Evolutionary conservation across 2,329 filamentous ascomycete genomes (phyloP), one percentile per base, ranked within the genome.

Genomic region (Colletotrichum spinosum): DNA sequence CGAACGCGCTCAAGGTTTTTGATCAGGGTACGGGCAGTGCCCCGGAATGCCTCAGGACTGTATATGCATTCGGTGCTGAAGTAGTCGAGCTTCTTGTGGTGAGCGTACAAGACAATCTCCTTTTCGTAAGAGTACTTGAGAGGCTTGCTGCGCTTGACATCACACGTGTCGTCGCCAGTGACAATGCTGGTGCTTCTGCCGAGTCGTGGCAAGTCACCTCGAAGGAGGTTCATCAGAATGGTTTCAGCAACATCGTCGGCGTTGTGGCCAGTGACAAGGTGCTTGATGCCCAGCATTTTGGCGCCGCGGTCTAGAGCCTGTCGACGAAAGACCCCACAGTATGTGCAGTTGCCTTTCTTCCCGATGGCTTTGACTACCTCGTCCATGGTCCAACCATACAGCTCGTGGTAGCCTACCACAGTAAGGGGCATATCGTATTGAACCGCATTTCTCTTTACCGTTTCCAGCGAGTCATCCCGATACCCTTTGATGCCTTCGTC

Each of bases 321-420:
- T 64, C 97, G 87, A 58, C 96, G 86, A 75, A 99, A 99, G 15
- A 99, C 96, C 12, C 96, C 96, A 74, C 96, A 99, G 74, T 99
- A 99, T 37, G 97, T 99, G 84, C 96, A 99, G 78, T 99, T 99
- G 37, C 95, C 94, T 78, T 97, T 98, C 81, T 97, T 98, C 12
- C 96, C 96, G 55, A 99, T 92, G 52, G 95, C 93, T 72, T 94
- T 92, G 4, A 99, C 97, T 9, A 99, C 96, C 74, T 98, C 93
- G 74, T 99, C 96, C 96, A 99, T 99, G 1, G 94, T 97, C 96
- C 96, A 99, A 8, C 95, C 96, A 76, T 99, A 99, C 9, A 99
- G 83, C 73, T 97, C 92, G 58, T 90, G 91, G 73, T 99, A 99
- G 54, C 95, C 94, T 54, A 99, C 88, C 60, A 99, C 97, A 71